Conservation (phyloP, 2,329 filamentous ascomycete species). For the Aspergillus texensis region DNA sequence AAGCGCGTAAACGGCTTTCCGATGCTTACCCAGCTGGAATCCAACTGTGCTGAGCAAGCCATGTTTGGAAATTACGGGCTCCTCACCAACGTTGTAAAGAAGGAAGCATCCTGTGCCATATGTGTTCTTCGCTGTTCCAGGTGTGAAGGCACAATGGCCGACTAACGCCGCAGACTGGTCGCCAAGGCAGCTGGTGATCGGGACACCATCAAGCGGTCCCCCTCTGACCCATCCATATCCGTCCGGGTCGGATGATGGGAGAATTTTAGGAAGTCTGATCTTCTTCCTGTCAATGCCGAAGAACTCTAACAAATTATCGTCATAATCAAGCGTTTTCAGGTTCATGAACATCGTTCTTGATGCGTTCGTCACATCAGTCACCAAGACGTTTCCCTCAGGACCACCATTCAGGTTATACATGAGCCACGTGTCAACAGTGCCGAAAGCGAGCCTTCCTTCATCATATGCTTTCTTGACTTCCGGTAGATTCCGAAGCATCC, state of each 20-base stretch:
- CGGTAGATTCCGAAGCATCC: slow-evolving; percentile 74
- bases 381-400: slow-evolving; percentile 66
- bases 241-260: slow-evolving; percentile 74
- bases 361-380: slow-evolving; percentile 86
- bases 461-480: slow-evolving; percentile 75
- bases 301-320: slow-evolving; percentile 74
- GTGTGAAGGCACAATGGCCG: slow-evolving; percentile 80
- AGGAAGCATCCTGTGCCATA: slow-evolving; percentile 90
- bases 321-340: slow-evolving; percentile 76
- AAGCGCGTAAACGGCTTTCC: slow-evolving; percentile 74
- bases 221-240: slow-evolving; percentile 69
- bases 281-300: slow-evolving; percentile 75
- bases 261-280: slow-evolving; percentile 77
- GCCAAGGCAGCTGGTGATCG: slow-evolving; percentile 81
- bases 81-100: slow-evolving; percentile 82
- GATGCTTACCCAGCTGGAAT: slow-evolving; percentile 74
- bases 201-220: slow-evolving; percentile 69
- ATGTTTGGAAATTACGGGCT: slow-evolving; percentile 82
- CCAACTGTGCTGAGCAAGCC: slow-evolving; percentile 85
- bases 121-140: slow-evolving; percentile 85
- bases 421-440: slow-evolving; percentile 87
- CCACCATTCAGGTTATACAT: slow-evolving; percentile 80
- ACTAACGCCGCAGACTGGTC: slow-evolving; percentile 87
- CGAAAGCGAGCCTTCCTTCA: slow-evolving; percentile 74
- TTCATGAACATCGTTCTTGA: slow-evolving; percentile 96